phyloP scores from a whole-genome alignment of 805 yeast species.

The Peterozyma toletana region DNA sequence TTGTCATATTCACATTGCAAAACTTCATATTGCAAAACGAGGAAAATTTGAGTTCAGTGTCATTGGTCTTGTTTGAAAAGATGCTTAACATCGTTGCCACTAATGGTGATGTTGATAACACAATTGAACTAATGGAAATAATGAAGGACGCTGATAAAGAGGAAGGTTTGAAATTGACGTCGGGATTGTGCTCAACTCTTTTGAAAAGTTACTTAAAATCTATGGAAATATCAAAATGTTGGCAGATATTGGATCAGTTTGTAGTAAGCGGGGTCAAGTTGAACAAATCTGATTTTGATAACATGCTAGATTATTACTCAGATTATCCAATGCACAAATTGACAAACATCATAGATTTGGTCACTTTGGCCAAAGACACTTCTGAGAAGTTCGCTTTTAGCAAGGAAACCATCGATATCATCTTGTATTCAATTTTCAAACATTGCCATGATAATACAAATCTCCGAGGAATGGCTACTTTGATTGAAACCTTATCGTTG shows the following conservation, averaged over 20 bases:
- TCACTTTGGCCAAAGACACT: too few relatives aligned
- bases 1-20: neutral
- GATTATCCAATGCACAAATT: too few relatives aligned
- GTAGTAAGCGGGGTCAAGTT: neutral
- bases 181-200: neutral
- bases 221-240: neutral
- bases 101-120: neutral
- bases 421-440: constrained; percentile 2
- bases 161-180: neutral
- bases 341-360: too few relatives aligned
- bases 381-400: neutral
- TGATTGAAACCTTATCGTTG: neutral
- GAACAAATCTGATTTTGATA: neutral
- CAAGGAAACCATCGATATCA: neutral
- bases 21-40: neutral
- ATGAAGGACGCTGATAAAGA: neutral
- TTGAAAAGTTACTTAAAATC: constrained; percentile 2
- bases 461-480: neutral
- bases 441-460: constrained; percentile 1
- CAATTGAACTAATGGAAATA: neutral
- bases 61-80: neutral
- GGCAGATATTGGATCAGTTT: neutral
- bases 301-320: neutral
- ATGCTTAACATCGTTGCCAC: neutral
- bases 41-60: neutral